Base-by-base conservation (phyloP, 148 eudicot genomes). In the Rhododendron vialii region DNA sequence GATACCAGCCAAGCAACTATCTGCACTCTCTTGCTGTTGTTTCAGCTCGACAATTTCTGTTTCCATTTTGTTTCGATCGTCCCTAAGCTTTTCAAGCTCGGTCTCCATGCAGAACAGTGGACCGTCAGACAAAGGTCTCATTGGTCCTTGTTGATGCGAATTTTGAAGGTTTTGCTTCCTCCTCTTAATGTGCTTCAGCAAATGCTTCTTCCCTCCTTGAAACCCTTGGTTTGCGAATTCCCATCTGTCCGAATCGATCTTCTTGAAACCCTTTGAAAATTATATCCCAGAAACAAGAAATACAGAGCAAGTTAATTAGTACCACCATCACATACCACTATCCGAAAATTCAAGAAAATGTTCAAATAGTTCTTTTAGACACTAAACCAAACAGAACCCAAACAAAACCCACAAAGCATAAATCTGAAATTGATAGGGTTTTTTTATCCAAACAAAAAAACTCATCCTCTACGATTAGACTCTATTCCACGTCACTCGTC, bases 151-250 rank as follows among this genome's bases (percentile, higher is more conserved):
- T 53, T 82, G 85, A 4, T 82, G 86, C 10, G 61, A 26, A 30
- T 6, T 28, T 50, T 86, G 89, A 0, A 88, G 30, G 53, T 82
- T 79, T 30, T 93, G 93, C 36, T 81, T 79, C 78, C 91, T 90
- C 86, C 96, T 92, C 90, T 87, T 95, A 57, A 93, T 92, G 85
- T 84, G 89, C 88, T 90, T 95, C 78, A 93, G 88, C 81, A 96
- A 78, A 81, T 95, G 90, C 85, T 91, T 90, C 85, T 96, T 94
- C 53, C 93, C 98, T 85, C 88, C 87, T 85, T 89, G 94, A 85
- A 96, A 96, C 7, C 85, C 92, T 55, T 89, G 89, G 84, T 94
- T 92, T 20, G 92, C 95, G 48, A 92, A 96, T 87, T 96, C 98
- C 93, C 96, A 95, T 87, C 92, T 80, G 82, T 91, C 98, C 6